These are phyloP conservation scores for Ganoderma sp. DNA, from an alignment of 1,284 basidiomycete genomes.

Conservation along the genomic window DNA sequence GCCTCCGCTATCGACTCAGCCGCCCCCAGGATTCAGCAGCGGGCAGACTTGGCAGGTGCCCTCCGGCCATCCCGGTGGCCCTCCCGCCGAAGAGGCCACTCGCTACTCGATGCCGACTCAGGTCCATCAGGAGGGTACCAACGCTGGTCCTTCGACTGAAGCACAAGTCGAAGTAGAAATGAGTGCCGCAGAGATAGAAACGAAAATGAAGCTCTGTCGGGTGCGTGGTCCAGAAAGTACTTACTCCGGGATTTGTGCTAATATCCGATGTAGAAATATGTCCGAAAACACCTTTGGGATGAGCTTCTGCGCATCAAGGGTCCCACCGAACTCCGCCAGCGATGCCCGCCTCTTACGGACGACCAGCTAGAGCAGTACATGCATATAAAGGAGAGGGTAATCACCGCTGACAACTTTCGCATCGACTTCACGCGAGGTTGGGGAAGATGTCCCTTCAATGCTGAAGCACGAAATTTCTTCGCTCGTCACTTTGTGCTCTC, in stretches of 20 bases:
- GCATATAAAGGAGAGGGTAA: neutral
- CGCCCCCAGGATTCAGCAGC: too few relatives aligned
- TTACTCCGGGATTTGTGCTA: neutral
- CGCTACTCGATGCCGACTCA: too few relatives aligned
- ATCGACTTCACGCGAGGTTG: constrained; percentile 14
- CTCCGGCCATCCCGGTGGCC: too few relatives aligned
- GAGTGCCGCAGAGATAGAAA: too few relatives aligned
- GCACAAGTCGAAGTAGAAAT: too few relatives aligned
- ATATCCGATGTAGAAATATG: neutral
- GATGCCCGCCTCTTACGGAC: constrained; percentile 5
- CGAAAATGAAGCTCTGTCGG: too few relatives aligned
- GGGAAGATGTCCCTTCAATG: constrained; percentile 6
- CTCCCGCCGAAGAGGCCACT: too few relatives aligned
- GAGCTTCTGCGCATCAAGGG: neutral
- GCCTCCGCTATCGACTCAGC: too few relatives aligned
- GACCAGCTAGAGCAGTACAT: constrained; percentile 1
- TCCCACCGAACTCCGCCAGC: neutral
- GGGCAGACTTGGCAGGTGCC: too few relatives aligned
- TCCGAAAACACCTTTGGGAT: neutral
- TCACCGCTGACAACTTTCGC: constrained; percentile 5
- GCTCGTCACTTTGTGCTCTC: neutral
- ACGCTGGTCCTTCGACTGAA: too few relatives aligned
- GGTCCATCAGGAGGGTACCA: too few relatives aligned
- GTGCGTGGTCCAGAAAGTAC: too few relatives aligned
- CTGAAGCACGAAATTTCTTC: neutral